A percentile compares a stretch with the other conserved stretches of the same genome.
Evolutionary conservation across 768 basidiomycete genomes (phyloP).

Genomic region (Rhodotorula diobovata): DNA sequence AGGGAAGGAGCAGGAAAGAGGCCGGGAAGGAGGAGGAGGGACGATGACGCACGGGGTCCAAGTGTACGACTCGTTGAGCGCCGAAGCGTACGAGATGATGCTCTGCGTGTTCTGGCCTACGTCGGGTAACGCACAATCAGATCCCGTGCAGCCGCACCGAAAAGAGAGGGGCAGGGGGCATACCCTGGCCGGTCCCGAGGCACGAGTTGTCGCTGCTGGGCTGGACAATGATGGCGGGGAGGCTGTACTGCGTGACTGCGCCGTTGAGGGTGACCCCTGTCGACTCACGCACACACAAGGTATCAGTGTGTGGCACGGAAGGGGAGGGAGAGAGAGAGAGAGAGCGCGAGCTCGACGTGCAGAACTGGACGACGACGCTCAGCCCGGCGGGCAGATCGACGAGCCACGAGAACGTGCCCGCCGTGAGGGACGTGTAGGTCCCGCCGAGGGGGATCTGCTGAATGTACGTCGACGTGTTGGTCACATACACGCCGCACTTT

Average conservation of each 20-base stretch:
- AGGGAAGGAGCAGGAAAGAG: not conserved
- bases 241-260: slow-evolving; percentile 7
- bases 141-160: too few species aligned
- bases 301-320: rapidly evolving
- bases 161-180: not conserved
- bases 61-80: slow-evolving; percentile 19
- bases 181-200: slow-evolving; percentile 6
- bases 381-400: slow-evolving; percentile 25
- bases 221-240: slow-evolving; percentile 1
- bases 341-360: not conserved
- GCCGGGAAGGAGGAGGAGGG: not conserved
- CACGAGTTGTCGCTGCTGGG: slow-evolving; percentile 4
- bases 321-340: not conserved
- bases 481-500: slow-evolving; percentile 26
- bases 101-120: slow-evolving; percentile 30
- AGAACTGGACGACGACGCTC: slow-evolving; percentile 16
- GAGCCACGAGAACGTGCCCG: slow-evolving; percentile 19
- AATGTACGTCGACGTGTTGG: slow-evolving; percentile 20
- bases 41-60: slow-evolving; percentile 1
- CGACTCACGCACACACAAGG: rapidly evolving
- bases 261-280: slow-evolving; percentile 28
- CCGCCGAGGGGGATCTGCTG: slow-evolving; percentile 22
- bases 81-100: slow-evolving; percentile 20
- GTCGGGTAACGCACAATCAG: not conserved
- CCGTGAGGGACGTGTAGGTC: not conserved